These are phyloP conservation scores for Penicillium frequentans DNA, from an alignment of 2,329 filamentous ascomycete species.

Conservation along the genomic window DNA sequence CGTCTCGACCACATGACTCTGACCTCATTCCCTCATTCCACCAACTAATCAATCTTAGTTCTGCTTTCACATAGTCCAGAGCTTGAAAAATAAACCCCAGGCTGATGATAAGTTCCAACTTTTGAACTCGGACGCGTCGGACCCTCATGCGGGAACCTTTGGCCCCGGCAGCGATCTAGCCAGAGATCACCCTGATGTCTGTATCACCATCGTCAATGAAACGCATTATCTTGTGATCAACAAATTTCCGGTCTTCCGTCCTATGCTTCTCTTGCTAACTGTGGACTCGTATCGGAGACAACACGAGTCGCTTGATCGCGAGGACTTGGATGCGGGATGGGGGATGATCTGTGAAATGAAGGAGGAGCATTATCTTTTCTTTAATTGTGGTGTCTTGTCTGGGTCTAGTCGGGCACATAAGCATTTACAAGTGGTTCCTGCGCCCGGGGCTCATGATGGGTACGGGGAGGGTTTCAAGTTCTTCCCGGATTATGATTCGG, in stretches of 20 bases:
- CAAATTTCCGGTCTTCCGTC: conserved; percentile 50
- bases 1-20: conserved; percentile 1
- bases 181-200: conserved; percentile 44
- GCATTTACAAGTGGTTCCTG: conserved; percentile 43
- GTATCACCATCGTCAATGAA: conserved; percentile 40
- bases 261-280: conserved; percentile 51
- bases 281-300: conserved; percentile 50
- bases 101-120: conserved; percentile 3
- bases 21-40: not conserved
- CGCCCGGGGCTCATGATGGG: conserved; percentile 6
- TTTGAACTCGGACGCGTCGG: not conserved
- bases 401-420: conserved; percentile 53
- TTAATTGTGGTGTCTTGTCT: conserved; percentile 48
- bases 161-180: conserved; percentile 39
- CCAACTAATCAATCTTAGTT: conserved; percentile 2
- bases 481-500: conserved; percentile 13
- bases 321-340: conserved; percentile 45
- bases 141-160: conserved; percentile 1
- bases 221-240: conserved; percentile 52
- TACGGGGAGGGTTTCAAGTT: conserved; percentile 8
- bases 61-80: conserved; percentile 8
- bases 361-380: conserved; percentile 43
- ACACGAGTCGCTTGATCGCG: conserved; percentile 40
- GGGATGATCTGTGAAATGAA: conserved; percentile 29
- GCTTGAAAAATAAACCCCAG: conserved; percentile 7